Base-by-base conservation (phyloP, 306 rosid genomes). In the Prinsepia uniflora region DNA sequence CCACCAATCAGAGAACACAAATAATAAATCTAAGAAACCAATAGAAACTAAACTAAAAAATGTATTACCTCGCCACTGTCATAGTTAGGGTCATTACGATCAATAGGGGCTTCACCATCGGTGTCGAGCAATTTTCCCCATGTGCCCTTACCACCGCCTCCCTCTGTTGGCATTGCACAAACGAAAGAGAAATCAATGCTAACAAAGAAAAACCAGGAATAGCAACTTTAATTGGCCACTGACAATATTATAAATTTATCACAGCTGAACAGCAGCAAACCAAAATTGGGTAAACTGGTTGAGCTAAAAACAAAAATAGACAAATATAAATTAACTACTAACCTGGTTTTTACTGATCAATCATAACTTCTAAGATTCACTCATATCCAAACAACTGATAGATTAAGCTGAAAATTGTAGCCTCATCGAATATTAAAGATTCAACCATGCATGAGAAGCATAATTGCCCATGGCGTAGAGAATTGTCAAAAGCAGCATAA, bases 91-190 rank as follows among this genome's bases (percentile, higher is more conserved):
- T 86, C 90, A 58, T 86, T 86, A 15, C 90, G 74, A 74, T 86
- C 90, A 70, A 83, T 65, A 71, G 49, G 81, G 48, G 87, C 57
- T 63, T 73, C 90, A 36, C 84, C 84, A 43, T 78, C 87, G 7
- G 86, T 81, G 77, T 86, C 90, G 1, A 86, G 84, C 46, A 86
- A 71, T 57, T 83, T 86, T 67, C 90, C 90, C 90, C 87, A 86
- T 2, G 90, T 86, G 40, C 90, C 90, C 83, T 86, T 86, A 18
- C 90, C 90, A 70, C 90, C 90, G 22, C 77, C 90, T 54, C 90
- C 90, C 65, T 81, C 90, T 86, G 80, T n/a, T 24, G n/a, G 11
- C 50, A 67, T 17, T 6, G 60, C 10, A 56, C 18, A 72, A 2
- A 72, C 30, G 42, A 10, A 18, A 11, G 41, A 63, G 47, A 13